Conservation (phyloP, 2,329 filamentous ascomycete genomes). For the Fusarium aywerte region DNA sequence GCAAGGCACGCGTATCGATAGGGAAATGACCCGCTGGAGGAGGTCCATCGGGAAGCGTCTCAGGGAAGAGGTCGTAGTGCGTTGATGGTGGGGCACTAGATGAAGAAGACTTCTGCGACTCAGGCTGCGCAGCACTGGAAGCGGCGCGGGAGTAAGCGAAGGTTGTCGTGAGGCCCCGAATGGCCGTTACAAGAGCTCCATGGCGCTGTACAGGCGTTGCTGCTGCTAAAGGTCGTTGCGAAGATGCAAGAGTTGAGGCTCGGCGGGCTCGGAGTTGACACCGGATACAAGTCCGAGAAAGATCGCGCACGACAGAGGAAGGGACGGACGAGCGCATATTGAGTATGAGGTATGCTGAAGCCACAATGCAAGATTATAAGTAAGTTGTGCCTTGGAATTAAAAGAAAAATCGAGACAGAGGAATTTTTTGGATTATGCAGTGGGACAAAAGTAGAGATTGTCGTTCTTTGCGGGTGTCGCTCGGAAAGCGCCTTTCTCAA, state of each 20-base stretch:
- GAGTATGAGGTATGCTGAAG: not conserved
- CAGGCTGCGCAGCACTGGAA: slow-evolving; percentile 27
- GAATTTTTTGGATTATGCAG: not conserved
- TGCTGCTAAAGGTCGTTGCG: slow-evolving; percentile 24
- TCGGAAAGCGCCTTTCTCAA: slow-evolving; percentile 3
- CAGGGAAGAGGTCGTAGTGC: slow-evolving; percentile 90
- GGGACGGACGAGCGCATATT: slow-evolving; percentile 45
- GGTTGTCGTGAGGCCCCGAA: not conserved
- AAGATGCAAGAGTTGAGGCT: slow-evolving; percentile 39
- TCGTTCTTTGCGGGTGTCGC: slow-evolving; percentile 1
- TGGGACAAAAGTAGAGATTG: not conserved
- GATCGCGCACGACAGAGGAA: slow-evolving; percentile 43
- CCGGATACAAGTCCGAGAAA: slow-evolving; percentile 50
- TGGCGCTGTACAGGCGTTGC: slow-evolving; percentile 11
- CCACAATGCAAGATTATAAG: not conserved
- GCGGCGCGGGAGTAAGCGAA: slow-evolving; percentile 21
- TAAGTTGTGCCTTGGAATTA: not conserved
- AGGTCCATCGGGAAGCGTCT: slow-evolving; percentile 78
- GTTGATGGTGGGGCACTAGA: slow-evolving; percentile 54
- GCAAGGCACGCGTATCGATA: slow-evolving; percentile 75
- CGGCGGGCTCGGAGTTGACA: slow-evolving; percentile 48
- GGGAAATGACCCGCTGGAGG: slow-evolving; percentile 81
- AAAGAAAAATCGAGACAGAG: not conserved
- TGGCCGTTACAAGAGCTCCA: slow-evolving; percentile 5
- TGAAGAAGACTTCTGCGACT: slow-evolving; percentile 10